Base-by-base conservation (phyloP, 192 early-diverging fungal genomes). In the Mortierella alpina region DNA sequence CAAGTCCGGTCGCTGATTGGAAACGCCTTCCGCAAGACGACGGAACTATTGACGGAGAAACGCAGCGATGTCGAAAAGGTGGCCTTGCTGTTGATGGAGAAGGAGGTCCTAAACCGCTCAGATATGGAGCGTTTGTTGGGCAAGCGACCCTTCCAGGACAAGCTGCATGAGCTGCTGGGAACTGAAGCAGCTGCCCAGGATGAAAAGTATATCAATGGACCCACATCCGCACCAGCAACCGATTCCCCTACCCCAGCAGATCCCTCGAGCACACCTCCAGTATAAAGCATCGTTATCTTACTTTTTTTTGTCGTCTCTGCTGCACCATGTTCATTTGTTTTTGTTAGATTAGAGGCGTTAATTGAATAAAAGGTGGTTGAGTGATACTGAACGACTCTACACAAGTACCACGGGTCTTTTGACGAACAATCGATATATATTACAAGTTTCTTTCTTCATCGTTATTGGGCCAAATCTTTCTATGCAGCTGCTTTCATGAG, bases 31-130 rank as follows among this genome's bases (percentile, higher is more conserved):
- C 81, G 91, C 49, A 83, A 95, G 31, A 99, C 97, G 14, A 74
- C 91, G 11, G 71, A 90, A 48, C 86, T 99, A 50, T 86, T 99
- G 60, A 95, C 85, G 6, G 96, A 96, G 72, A 94, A 94, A 86
- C 93, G 89, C 65, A 90, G 70, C 1, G 91, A 93, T 52, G 95
- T 99, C 18, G 95, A 97, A 81, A 95, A 96, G 86, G 94, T 99
- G 2, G 98, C 98, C 5, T 87, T 91, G 71, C 82, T 95, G 70
- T 84, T 99, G 83, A 86, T 99, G 70, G 92, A 97, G 86, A 98
- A 98, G 89, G 98, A 99, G 84, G 97, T 99, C 15, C 84, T 98
- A 63, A 94, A 93, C 23, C 91, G 97, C 47, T 95, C 97, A 65
- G 98, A 99, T 73, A 96, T 99, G 96, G 89, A 96, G 59, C 82